phyloP scores from a whole-genome alignment of 1,284 basidiomycete species.

The Tremellales sp. region DNA sequence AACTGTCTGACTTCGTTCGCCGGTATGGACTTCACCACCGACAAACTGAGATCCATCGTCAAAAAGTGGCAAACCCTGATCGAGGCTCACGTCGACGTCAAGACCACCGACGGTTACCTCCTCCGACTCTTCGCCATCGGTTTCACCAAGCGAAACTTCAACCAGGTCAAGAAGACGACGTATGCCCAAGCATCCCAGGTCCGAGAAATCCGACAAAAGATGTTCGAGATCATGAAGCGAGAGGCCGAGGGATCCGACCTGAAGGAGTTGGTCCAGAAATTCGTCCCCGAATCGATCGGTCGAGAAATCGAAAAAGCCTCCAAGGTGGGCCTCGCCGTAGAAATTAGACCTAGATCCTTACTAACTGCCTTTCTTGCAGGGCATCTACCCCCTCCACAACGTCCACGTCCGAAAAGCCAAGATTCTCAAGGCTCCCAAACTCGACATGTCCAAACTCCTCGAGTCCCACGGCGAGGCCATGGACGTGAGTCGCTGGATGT shows the following conservation, averaged over 20 bases:
- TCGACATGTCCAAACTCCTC: conserved; percentile 90
- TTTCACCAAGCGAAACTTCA: conserved; percentile 95
- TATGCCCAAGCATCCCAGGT: conserved; percentile 96
- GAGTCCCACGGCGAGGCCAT: conserved; percentile 93
- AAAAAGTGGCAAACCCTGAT: conserved; percentile 99
- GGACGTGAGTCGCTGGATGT: conserved; percentile 60
- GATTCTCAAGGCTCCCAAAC: conserved; percentile 93
- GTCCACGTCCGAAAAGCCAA: conserved; percentile 98
- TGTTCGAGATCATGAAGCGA: conserved; percentile 99
- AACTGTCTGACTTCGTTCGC: conserved; percentile 99
- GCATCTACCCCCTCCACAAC: conserved; percentile 97
- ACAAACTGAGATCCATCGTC: conserved; percentile 99
- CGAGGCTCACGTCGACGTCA: conserved; percentile 97
- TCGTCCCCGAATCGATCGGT: conserved; percentile 97
- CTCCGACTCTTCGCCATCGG: conserved; percentile 98
- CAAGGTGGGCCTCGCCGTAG: conserved; percentile 32
- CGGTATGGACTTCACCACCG: conserved; percentile 99
- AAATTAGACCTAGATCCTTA: neutral
- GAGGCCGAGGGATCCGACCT: conserved; percentile 94
- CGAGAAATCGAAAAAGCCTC: conserved; percentile 99
- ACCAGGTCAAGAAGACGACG: conserved; percentile 98
- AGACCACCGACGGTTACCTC: conserved; percentile 99
- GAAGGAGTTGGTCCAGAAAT: conserved; percentile 98
- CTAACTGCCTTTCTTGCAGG: conserved; percentile 50
- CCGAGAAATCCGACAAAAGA: conserved; percentile 97